Percentiles rank a stretch among this genome's conserved stretches.
phyloP scores from a whole-genome alignment of 2,329 filamentous ascomycete genomes.

The Coniochaeta sp. region DNA sequence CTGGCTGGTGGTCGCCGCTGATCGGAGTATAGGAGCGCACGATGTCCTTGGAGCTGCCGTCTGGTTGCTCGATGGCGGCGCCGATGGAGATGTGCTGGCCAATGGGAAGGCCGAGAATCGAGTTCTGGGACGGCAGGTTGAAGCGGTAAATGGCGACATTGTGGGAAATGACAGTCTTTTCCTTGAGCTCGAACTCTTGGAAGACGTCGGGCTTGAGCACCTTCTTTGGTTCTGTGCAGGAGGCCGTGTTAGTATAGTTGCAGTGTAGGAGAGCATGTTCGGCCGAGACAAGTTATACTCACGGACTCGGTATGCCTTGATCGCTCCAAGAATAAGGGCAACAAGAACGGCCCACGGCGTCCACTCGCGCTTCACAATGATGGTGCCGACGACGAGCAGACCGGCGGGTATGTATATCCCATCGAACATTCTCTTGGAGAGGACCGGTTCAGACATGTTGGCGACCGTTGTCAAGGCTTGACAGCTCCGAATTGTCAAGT shows the following conservation, averaged over 20 bases:
- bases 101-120: slow-evolving; percentile 92
- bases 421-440: slow-evolving; percentile 57
- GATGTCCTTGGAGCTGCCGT: slow-evolving; percentile 73
- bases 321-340: slow-evolving; percentile 58
- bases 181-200: slow-evolving; percentile 86
- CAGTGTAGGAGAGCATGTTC: too few relatives aligned
- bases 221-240: slow-evolving; percentile 59
- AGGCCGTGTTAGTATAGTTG: neutral
- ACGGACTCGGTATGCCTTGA: slow-evolving; percentile 68
- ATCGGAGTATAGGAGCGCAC: slow-evolving; percentile 90
- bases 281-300: slow-evolving; percentile 27
- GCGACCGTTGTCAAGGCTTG: neutral
- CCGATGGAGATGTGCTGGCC: slow-evolving; percentile 98
- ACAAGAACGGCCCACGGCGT: slow-evolving; percentile 61
- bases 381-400: slow-evolving; percentile 67
- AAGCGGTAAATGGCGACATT: slow-evolving; percentile 99
- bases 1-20: slow-evolving; percentile 79
- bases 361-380: slow-evolving; percentile 75
- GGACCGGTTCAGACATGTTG: slow-evolving; percentile 33
- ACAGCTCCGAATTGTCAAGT: neutral
- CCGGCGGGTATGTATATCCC: slow-evolving; percentile 79
- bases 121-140: slow-evolving; percentile 65
- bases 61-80: slow-evolving; percentile 59
- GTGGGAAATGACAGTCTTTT: slow-evolving; percentile 94
- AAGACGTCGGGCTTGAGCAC: slow-evolving; percentile 82